Evolutionary conservation across 768 basidiomycete genomes (phyloP).

Genomic region (Agrocybe chaxingu): DNA sequence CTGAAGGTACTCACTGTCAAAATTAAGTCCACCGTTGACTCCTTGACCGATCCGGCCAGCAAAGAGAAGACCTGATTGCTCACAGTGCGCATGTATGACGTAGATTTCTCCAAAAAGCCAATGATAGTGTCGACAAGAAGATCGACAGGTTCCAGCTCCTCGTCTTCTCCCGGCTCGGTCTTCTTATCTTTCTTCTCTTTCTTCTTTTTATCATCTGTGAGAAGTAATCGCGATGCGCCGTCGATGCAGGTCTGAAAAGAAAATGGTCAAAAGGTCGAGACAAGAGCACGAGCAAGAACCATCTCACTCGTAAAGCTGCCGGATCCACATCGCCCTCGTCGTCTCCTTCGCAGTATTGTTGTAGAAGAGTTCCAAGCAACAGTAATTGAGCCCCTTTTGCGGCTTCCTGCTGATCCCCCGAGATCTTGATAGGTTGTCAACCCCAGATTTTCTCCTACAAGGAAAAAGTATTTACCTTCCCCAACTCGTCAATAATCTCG

Average conservation of each 20-base stretch:
- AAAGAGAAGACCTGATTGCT: conserved; percentile 80
- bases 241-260: conserved; percentile 53
- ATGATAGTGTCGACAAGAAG: conserved; percentile 87
- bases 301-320: conserved; percentile 60
- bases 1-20: conserved; percentile 56
- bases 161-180: conserved; percentile 27
- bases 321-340: conserved; percentile 42
- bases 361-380: conserved; percentile 65
- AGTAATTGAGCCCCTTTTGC: conserved; percentile 72
- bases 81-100: conserved; percentile 73
- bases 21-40: conserved; percentile 76
- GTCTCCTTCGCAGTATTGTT: conserved; percentile 65
- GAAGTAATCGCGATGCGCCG: conserved; percentile 54
- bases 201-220: conserved; percentile 37
- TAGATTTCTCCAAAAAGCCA: conserved; percentile 82
- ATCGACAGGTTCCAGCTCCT: conserved; percentile 60
- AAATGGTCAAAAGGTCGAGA: conserved; percentile 5
- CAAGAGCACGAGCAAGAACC: conserved; percentile 1
- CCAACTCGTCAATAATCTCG: conserved; percentile 38
- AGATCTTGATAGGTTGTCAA: conserved; percentile 14
- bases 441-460: neutral
- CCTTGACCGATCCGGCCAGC: conserved; percentile 61
- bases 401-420: conserved; percentile 38
- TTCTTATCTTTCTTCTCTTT: conserved; percentile 33
- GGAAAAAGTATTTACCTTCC: conserved; percentile 32